These are phyloP conservation scores for Ceratocystis lukuohia DNA, from an alignment of 2,329 filamentous ascomycete species.

Conservation along the genomic window DNA sequence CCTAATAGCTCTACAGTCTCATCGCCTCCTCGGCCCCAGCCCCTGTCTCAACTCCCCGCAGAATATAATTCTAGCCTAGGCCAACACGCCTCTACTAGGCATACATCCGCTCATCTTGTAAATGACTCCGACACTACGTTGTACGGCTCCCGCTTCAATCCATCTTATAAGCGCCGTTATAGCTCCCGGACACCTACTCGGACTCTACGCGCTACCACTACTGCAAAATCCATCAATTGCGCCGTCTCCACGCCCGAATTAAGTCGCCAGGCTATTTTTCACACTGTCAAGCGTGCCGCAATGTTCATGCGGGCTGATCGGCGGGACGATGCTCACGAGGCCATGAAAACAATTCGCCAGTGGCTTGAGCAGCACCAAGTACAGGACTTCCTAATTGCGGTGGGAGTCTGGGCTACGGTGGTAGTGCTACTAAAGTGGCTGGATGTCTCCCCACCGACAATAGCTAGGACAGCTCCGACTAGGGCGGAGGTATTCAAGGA, in stretches of 20 bases:
- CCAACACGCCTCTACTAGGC: not conserved
- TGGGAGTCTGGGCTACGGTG: conserved; percentile 5
- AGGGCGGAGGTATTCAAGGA: not conserved
- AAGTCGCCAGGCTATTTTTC: not conserved
- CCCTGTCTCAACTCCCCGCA: no score
- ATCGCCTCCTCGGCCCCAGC: not conserved
- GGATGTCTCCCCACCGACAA: not conserved
- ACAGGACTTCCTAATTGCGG: conserved; percentile 1
- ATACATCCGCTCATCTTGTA: not conserved
- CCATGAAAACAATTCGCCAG: not conserved
- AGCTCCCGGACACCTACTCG: not conserved
- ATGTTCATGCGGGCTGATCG: conserved; percentile 8
- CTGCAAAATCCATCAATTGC: not conserved
- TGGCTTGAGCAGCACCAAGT: conserved; percentile 4
- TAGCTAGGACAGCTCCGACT: not conserved
- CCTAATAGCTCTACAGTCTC: not conserved
- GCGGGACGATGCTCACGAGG: not conserved
- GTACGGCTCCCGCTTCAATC: conserved; percentile 13
- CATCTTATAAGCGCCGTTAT: not conserved
- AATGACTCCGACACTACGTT: not conserved
- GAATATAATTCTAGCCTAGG: not conserved
- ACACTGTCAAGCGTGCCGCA: not conserved
- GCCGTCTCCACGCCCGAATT: not conserved
- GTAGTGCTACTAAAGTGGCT: conserved; percentile 5
- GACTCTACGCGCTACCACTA: not conserved